These are phyloP conservation scores for Fusarium denticulatum DNA, from an alignment of 2,329 filamentous ascomycete genomes.

Conservation along the genomic window DNA sequence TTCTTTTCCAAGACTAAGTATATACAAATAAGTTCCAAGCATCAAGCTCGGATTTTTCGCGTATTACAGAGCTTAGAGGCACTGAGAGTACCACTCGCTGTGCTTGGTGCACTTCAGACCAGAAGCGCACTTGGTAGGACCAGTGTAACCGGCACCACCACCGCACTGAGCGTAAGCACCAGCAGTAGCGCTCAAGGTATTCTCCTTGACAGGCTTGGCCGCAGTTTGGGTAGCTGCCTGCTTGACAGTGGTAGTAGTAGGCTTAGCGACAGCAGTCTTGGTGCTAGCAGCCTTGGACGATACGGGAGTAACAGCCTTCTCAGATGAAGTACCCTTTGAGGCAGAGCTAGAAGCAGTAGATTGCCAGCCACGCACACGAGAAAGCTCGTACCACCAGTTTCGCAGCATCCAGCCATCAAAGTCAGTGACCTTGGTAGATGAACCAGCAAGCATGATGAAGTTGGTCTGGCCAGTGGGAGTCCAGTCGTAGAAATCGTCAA, in stretches of 20 bases:
- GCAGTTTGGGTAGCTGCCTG: neutral
- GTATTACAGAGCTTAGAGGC: neutral
- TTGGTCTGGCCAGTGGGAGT: conserved; percentile 52
- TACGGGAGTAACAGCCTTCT: neutral
- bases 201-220: neutral
- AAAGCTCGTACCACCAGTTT: conserved; percentile 56
- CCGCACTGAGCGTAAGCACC: conserved; percentile 38
- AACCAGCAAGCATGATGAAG: conserved; percentile 59
- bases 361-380: conserved; percentile 45
- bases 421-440: conserved; percentile 54
- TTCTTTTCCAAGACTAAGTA: neutral
- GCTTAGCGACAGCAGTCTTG: neutral
- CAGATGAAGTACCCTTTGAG: neutral
- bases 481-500: conserved; percentile 56
- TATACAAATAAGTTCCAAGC: conserved; percentile 3
- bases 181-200: neutral
- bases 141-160: conserved; percentile 33
- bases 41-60: rapidly evolving
- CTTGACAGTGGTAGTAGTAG: neutral
- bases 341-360: neutral
- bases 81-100: conserved; percentile 45
- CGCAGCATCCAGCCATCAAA: conserved; percentile 61
- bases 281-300: neutral
- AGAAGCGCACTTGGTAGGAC: conserved; percentile 35
- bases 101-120: conserved; percentile 36